Evolutionary conservation across 768 basidiomycete genomes (phyloP), one percentile per base, ranked within the genome.

Genomic region (Mycena kentingensis): DNA sequence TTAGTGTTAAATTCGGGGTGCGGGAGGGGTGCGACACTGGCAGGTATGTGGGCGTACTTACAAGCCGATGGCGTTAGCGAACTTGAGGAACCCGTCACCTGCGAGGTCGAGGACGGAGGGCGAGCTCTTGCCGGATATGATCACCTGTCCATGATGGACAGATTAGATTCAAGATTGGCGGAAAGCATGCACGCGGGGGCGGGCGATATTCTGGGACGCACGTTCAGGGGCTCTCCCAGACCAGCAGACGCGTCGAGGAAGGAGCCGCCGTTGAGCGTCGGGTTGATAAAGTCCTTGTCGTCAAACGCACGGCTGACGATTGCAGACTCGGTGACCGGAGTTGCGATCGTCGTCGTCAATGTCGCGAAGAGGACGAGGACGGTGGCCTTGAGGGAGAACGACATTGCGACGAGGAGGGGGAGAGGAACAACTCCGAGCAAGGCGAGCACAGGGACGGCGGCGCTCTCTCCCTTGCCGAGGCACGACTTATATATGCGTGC

Each of bases 161-260:
- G 41, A 27, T 42, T 7, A n/a, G n/a, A n/a, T n/a, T n/a, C n/a
- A n/a, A n/a, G n/a, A n/a, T n/a, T n/a, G n/a, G n/a, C n/a, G n/a
- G n/a, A n/a, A n/a, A n/a, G n/a, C n/a, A n/a, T n/a, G n/a, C 12
- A 11, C 25, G 25, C 12, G 18, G 36, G 7, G 18, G 7, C 24
- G 41, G 24, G 21, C 22, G 41, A 42, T 32, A 16, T 4, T 8
- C 6, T 2, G 16, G 13, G 19, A 26, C 54, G 74, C 27, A 80
- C 77, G 52, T 81, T 79, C 60, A 81, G 54, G 13, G 79, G 80
- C 61, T 80, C 80, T 0, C 78, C 79, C 6, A 69, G 55, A 12
- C 73, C 75, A 10, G 64, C 62, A 15, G 77, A 67, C 26, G 73
- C 57, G 38, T 67, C 64, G 31, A 80, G 70, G 73, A 72, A 70